phyloP scores from a whole-genome alignment of 169 alveolate genomes.

The Plasmodium vivax region DNA sequence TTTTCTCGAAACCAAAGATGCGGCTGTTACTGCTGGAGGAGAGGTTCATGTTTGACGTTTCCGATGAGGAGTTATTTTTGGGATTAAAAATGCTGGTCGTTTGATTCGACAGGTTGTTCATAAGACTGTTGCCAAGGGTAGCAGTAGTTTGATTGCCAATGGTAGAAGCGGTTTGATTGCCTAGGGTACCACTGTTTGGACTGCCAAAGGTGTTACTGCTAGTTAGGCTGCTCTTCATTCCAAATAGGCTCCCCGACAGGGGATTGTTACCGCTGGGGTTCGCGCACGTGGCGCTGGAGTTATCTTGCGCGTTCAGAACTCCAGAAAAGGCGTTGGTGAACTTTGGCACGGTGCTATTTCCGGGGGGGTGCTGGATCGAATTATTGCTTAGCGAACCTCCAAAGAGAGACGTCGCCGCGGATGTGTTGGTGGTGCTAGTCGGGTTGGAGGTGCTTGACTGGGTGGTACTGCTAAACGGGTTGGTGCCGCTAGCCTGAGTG shows the following conservation, averaged over 20 bases:
- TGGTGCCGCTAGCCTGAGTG: background rate
- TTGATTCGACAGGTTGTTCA: slow-evolving; percentile 6
- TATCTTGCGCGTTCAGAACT: background rate
- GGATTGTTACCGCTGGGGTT: background rate
- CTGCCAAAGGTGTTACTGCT: background rate
- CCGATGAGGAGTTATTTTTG: background rate
- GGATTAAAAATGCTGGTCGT: background rate
- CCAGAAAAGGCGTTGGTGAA: background rate
- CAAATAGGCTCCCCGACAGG: slow-evolving; percentile 15
- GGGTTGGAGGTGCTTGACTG: background rate
- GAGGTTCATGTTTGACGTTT: slow-evolving; percentile 9
- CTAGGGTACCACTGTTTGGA: background rate
- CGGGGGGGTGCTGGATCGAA: background rate
- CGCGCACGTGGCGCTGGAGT: background rate
- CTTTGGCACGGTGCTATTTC: background rate
- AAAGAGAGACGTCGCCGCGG: background rate
- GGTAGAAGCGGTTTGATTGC: background rate
- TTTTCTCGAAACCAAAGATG: slow-evolving; percentile 40
- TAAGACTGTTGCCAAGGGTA: background rate
- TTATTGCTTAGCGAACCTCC: background rate
- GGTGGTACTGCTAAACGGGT: background rate
- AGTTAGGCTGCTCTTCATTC: background rate
- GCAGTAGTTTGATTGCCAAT: background rate
- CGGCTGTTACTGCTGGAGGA: background rate
- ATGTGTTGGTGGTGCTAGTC: background rate